Evolutionary conservation across 768 basidiomycete genomes (phyloP).

Genomic region (Sporobolomyces pararoseus): DNA sequence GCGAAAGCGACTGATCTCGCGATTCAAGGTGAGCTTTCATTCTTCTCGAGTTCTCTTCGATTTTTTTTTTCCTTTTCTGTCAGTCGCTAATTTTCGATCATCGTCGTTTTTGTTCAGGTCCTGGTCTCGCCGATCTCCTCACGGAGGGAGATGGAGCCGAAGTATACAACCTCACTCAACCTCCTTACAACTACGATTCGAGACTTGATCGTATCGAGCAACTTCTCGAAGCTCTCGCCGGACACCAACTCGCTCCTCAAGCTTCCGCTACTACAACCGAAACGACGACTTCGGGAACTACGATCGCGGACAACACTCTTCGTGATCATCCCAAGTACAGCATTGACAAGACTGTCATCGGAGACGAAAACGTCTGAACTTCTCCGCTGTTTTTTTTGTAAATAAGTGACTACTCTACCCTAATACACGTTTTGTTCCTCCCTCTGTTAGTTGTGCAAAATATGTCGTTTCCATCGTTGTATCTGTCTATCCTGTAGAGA

Average conservation of each 20-base stretch:
- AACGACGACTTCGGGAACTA: neutral
- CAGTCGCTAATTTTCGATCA: too few relatives aligned
- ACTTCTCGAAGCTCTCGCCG: slow-evolving; percentile 6
- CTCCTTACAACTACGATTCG: slow-evolving; percentile 4
- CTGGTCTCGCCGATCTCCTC: slow-evolving; percentile 1
- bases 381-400: neutral
- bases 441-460: neutral
- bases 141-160: neutral
- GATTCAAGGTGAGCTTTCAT: neutral
- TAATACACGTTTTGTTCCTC: neutral
- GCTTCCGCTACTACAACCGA: too few relatives aligned
- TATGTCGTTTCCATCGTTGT: neutral
- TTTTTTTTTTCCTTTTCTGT: neutral
- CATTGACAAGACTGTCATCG: neutral
- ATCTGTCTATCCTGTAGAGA: too few relatives aligned
- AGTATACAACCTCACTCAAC: slow-evolving; percentile 1
- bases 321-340: neutral
- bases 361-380: slow-evolving; percentile 7
- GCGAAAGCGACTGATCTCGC: too few relatives aligned
- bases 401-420: neutral
- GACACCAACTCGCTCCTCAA: neutral
- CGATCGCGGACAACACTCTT: slow-evolving; percentile 1
- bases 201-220: slow-evolving; percentile 7
- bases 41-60: neutral
- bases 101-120: neutral